Evolutionary conservation across 495 filamentous ascomycete genomes (phyloP), one percentile per base, ranked within the genome.

Genomic region (Mycothermus thermophilus): DNA sequence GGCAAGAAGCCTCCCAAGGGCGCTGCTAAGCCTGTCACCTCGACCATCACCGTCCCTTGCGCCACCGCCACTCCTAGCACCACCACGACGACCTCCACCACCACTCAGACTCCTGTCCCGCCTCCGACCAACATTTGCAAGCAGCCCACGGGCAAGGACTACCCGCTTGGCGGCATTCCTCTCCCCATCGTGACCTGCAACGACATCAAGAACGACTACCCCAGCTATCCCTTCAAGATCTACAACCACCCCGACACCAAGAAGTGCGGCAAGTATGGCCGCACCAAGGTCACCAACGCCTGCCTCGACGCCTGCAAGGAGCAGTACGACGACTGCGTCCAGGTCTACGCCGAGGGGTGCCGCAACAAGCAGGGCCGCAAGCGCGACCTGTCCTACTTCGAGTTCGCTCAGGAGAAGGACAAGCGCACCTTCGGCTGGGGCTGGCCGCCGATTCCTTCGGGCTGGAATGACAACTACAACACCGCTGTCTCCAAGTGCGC

Each of bases 131-230:
- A 58, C 47, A 59, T 69, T 37, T 69, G 64, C 54, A 45, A 26
- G 9, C 61, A 66, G 37, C 59, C 60, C 16, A 40, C 50, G 29
- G 62, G 55, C 52, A 27, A 29, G 6, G 19, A 33, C 20, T 55
- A 51, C 32, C 63, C 64, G n/a, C 60, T 67, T n/a, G 66, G 62
- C 35, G 54, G 48, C 33, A 68, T 70, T 22, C 48, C 44, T 7
- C 48, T 66, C 5, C 66, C 64, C 16, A 44, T 61, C 27, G 50
- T 70, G 6, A 69, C 62, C 11, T 70, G 66, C 57, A 70, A 70
- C 54, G 62, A 70, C 35, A 32, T 63, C 11, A 24, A 31, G 16
- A 28, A 30, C 10, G 59, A 65, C 34, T 66, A 42, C 35, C 11
- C 40, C 0, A 28, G 34, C 22, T 54, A 60, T 37, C 52, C 51